Evolutionary conservation across 192 early-diverging fungal species (phyloP).

Genomic region (Polychytrium aggregatum): DNA sequence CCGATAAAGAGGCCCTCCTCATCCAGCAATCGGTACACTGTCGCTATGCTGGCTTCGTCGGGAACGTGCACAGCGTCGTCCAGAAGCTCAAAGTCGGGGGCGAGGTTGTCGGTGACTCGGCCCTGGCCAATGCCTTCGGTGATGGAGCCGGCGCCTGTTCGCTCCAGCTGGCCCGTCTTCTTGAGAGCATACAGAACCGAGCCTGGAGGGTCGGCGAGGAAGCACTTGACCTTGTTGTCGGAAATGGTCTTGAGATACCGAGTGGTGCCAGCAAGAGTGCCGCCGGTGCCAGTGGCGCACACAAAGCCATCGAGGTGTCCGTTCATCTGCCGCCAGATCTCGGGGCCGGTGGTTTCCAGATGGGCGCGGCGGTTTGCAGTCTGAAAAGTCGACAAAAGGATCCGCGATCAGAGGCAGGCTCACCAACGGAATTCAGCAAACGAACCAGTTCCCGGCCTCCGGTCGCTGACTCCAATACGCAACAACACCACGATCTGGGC

Average conservation of each 20-base stretch:
- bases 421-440: not conserved
- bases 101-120: slow-evolving; percentile 82
- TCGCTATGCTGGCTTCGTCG: slow-evolving; percentile 69
- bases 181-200: slow-evolving; percentile 83
- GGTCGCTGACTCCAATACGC: too few species aligned
- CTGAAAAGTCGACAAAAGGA: slow-evolving; percentile 5
- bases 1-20: slow-evolving; percentile 93
- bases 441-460: too few species aligned
- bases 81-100: slow-evolving; percentile 63
- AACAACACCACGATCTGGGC: too few species aligned
- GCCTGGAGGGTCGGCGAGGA: slow-evolving; percentile 86
- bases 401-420: not conserved
- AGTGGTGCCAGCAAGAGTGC: slow-evolving; percentile 77
- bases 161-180: slow-evolving; percentile 52
- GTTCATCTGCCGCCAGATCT: slow-evolving; percentile 77
- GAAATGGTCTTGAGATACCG: slow-evolving; percentile 71
- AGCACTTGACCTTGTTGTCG: slow-evolving; percentile 56
- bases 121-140: slow-evolving; percentile 96
- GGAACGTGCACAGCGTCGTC: slow-evolving; percentile 75
- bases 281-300: slow-evolving; percentile 86
- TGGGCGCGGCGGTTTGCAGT: slow-evolving; percentile 82
- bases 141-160: slow-evolving; percentile 66
- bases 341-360: slow-evolving; percentile 90
- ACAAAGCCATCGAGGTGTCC: slow-evolving; percentile 80
- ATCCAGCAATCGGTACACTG: slow-evolving; percentile 81